Evolutionary conservation across 176 grass and related monocot species (phyloP).

Genomic region (Paspalum vaginatum): DNA sequence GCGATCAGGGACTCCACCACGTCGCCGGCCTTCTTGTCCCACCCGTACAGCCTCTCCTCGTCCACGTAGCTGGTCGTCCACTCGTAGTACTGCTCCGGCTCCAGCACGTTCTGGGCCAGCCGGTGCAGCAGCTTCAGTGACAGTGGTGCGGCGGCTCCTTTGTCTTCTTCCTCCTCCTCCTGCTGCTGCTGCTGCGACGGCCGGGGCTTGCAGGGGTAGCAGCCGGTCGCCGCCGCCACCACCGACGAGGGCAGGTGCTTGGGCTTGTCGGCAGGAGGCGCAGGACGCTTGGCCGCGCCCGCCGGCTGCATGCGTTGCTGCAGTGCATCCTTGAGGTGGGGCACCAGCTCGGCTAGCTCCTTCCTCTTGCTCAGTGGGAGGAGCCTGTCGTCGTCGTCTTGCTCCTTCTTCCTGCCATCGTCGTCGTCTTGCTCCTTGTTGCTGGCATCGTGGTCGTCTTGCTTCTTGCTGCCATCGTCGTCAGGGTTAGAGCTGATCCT

Average conservation of each 20-base stretch:
- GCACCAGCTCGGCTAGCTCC: conserved; percentile 10
- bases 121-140: conserved; percentile 26
- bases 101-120: conserved; percentile 4
- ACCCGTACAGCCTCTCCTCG: conserved; percentile 49
- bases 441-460: neutral
- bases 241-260: neutral
- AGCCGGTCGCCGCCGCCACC: conserved; percentile 1
- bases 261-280: neutral
- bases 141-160: neutral
- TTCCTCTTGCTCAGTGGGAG: neutral
- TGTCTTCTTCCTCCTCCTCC: neutral
- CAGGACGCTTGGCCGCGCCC: neutral
- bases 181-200: neutral
- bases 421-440: too few relatives aligned
- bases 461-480: neutral
- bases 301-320: neutral
- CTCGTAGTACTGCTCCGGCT: conserved; percentile 39
- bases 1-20: conserved; percentile 35
- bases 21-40: neutral
- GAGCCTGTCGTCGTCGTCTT: neutral
- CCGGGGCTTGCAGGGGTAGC: conserved; percentile 39
- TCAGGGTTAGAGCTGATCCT: neutral
- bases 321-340: neutral
- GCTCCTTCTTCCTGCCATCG: neutral
- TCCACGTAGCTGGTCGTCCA: conserved; percentile 68